Base-by-base conservation (phyloP, 345 rosid species). In the Euphorbia lathyris region DNA sequence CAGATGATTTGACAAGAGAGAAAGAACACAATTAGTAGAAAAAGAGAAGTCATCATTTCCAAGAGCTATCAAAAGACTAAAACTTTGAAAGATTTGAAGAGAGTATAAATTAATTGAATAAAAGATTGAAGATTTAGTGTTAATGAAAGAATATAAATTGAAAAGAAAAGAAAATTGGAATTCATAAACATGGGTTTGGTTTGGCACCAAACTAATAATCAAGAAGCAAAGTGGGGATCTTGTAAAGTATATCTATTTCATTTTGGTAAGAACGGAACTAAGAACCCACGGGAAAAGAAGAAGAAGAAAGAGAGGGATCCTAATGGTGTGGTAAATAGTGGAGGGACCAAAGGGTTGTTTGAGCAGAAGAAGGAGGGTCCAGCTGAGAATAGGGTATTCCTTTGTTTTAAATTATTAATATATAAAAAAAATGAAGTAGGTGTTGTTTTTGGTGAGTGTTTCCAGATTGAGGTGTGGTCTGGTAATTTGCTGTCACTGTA, bases 1-100 rank as follows among this genome's bases (percentile, higher is more conserved):
- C 71, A 59, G 13, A 22, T 57, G 25, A 65, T 65, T 9, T 63
- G 72, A 48, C 71, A 58, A 67, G 72, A 69, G 65, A 70, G 57
- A 57, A 78, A 29, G 65, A 76, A 58, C 17, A 43, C 56, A 1
- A n/a, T n/a, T n/a, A 82, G 30, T 34, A 64, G 67, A 68, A 81
- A 3, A 58, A 68, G 78, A 57, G 7, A 67, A 80, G 55, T 69
- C 92, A 87, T 90, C 60, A 25, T 5, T n/a, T n/a, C n/a, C 61
- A 57, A 26, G n/a, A 57, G 7, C 61, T 57, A 12, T 12, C 34
- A 40, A 71, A 17, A 56, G 17, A 52, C 27, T 52, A 29, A 61
- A 70, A 32, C 52, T 63, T 71, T 38, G 63, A 36, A 63, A 19
- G 34, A 51, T 26, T 62, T 5, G 40, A 62, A 51, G 61, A 25